A percentile compares a stretch with the other conserved stretches of the same genome.
phyloP scores from a whole-genome alignment of 1,284 basidiomycete species.

The Tausonia pullulans region DNA sequence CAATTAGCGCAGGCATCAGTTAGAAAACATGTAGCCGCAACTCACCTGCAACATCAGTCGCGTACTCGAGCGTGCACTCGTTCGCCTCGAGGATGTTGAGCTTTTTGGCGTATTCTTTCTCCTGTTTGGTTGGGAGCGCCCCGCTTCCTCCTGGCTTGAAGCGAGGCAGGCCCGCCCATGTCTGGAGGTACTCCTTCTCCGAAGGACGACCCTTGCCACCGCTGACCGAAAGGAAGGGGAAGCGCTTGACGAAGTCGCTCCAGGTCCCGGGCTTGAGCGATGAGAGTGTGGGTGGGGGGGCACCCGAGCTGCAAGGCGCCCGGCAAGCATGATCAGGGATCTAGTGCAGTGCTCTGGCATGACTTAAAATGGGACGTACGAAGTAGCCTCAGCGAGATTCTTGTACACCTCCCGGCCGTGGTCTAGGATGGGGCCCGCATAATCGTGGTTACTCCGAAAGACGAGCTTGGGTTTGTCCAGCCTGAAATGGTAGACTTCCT shows the following conservation, averaged over 20 bases:
- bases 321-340: too few relatives aligned
- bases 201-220: too few relatives aligned
- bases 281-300: conserved; percentile 20
- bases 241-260: conserved; percentile 1
- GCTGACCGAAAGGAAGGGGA: background rate
- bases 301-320: too few relatives aligned
- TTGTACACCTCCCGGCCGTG: conserved; percentile 54
- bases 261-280: conserved; percentile 11
- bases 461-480: conserved; percentile 55
- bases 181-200: background rate
- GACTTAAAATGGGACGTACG: too few relatives aligned
- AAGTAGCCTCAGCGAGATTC: conserved; percentile 22
- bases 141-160: conserved; percentile 26
- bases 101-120: conserved; percentile 71
- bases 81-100: conserved; percentile 68
- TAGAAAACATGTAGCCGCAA: background rate
- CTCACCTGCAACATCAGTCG: conserved; percentile 49
- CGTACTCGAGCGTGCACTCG: conserved; percentile 65
- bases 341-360: too few relatives aligned
- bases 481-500: conserved; percentile 57
- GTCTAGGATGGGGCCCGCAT: conserved; percentile 50
- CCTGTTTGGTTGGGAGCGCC: conserved; percentile 23
- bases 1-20: background rate
- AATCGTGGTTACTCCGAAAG: conserved; percentile 64
- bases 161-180: conserved; percentile 38